Evolutionary conservation across 192 early-diverging fungal species (phyloP), one percentile per base, ranked within the genome.

Genomic region (Umbelopsis ramanniana): DNA sequence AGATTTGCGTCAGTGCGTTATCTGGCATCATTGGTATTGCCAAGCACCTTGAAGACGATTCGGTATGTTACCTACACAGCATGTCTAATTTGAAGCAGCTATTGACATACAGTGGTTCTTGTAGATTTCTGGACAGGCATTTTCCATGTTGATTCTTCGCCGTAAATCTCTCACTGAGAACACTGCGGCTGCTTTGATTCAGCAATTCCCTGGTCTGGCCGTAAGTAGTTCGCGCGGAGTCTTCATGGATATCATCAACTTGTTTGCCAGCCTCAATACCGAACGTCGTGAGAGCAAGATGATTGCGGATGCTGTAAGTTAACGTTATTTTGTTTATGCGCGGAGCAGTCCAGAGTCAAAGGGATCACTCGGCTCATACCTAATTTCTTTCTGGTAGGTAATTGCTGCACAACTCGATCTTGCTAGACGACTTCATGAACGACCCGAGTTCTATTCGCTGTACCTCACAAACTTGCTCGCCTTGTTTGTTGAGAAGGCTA

Each of bases 71-170:
- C 5, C 2, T 35, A 66, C 23, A 43, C 35, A 48, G 2, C 67
- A 37, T 22, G 38, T n/a, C 67, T 23, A 45, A 54, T 29, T 23
- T 15, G 24, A 23, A 12, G 10, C n/a, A 52, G 22, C 11, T 38
- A 37, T 37, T 63, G 2, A 21, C 24, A 15, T 50, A 40, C 8
- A n/a, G n/a, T n/a, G n/a, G 40, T 11, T 11, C 40, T 50, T 35
- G 48, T 78, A 88, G 87, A 87, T 88, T 66, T 87, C 89, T 0
- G 81, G 85, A 7, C 72, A 83, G 69, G 86, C 85, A 37, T 85
- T 90, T 17, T 89, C 88, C 15, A 88, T 89, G 82, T 75, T 94
- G 70, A 68, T 87, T 48, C 86, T 86, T 72, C 87, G 89, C 48
- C 84, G 88, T 55, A 86, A 86, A 52, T 82, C 85, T 45, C 68